phyloP scores from a whole-genome alignment of 345 rosid genomes.

The Arabidopsis arenosa region DNA sequence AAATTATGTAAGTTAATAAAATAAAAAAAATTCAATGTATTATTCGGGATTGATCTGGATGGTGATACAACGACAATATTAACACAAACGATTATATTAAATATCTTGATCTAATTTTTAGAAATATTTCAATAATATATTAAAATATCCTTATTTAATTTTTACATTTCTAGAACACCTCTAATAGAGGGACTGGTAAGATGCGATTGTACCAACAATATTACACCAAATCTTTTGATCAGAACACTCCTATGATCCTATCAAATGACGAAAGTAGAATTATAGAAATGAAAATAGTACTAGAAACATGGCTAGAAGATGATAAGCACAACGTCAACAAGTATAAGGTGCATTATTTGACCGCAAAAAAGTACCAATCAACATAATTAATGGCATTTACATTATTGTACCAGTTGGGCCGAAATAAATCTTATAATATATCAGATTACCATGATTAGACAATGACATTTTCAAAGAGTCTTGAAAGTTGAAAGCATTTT shows the following conservation, averaged over 20 bases:
- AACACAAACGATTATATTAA: neutral
- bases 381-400: slow-evolving; percentile 12
- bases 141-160: too few species aligned
- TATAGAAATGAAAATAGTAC: too few species aligned
- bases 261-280: too few species aligned
- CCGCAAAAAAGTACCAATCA: slow-evolving; percentile 1
- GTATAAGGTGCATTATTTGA: neutral
- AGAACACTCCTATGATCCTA: too few species aligned
- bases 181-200: too few species aligned
- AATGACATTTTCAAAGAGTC: slow-evolving; percentile 20
- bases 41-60: neutral
- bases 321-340: slow-evolving; percentile 5
- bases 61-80: neutral
- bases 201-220: too few species aligned
- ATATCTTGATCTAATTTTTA: neutral
- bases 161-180: too few species aligned
- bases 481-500: neutral
- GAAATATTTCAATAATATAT: too few species aligned
- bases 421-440: neutral
- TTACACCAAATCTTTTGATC: too few species aligned
- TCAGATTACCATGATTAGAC: slow-evolving; percentile 24
- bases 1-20: neutral
- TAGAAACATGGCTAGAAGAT: neutral
- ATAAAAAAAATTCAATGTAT: too few species aligned
- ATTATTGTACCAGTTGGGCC: slow-evolving; percentile 9